Percentiles rank a stretch among this genome's conserved stretches.
These are phyloP conservation scores for Hyaloscypha finlandica DNA, from an alignment of 495 filamentous ascomycete genomes.

Conservation along the genomic window DNA sequence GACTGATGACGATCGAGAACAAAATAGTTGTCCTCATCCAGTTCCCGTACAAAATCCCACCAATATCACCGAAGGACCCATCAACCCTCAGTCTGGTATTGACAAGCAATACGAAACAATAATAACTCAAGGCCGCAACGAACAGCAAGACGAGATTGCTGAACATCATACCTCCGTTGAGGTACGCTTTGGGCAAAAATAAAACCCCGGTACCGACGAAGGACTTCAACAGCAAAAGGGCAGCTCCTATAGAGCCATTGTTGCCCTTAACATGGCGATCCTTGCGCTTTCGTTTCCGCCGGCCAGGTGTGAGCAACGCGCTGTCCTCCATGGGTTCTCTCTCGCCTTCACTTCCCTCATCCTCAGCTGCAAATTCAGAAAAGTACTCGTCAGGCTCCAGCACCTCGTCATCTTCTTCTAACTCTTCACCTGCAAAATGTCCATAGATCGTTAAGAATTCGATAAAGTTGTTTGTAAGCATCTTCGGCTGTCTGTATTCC, in stretches of 20 bases:
- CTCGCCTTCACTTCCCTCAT: conserved; percentile 60
- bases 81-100: conserved; percentile 80
- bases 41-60: conserved; percentile 85
- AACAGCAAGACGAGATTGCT: conserved; percentile 84
- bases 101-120: conserved; percentile 93
- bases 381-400: conserved; percentile 84
- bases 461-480: conserved; percentile 88
- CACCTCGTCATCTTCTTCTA: conserved; percentile 93
- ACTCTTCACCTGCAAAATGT: conserved; percentile 94
- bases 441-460: conserved; percentile 95
- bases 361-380: conserved; percentile 32
- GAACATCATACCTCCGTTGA: conserved; percentile 97
- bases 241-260: conserved; percentile 71
- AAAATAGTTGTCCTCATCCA: conserved; percentile 88
- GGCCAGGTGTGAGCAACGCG: conserved; percentile 71
- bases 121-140: conserved; percentile 85
- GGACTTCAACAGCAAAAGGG: conserved; percentile 85
- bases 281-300: conserved; percentile 71
- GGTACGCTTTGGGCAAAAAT: conserved; percentile 87
- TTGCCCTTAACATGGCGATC: conserved; percentile 68
- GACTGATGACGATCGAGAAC: conserved; percentile 86
- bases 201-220: conserved; percentile 98
- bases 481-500: conserved; percentile 50
- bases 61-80: conserved; percentile 95
- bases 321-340: conserved; percentile 79